phyloP scores from a whole-genome alignment of 1,284 basidiomycete genomes.

The Lentinula novae-zelandiae region DNA sequence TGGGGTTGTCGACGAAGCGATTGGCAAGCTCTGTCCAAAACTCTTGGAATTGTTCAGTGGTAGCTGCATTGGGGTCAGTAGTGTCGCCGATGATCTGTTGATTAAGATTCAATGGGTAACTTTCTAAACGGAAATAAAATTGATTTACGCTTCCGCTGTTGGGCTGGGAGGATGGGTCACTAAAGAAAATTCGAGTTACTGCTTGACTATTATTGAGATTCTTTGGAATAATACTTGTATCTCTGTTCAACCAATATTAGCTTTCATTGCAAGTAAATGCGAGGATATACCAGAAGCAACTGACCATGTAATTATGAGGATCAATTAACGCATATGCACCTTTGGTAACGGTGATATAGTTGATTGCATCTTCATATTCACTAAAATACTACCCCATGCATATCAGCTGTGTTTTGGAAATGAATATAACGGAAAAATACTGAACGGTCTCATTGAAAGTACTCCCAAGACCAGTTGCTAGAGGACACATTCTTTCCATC shows the following conservation, averaged over 20 bases:
- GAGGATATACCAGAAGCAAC: not conserved
- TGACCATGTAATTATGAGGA: slow-evolving; percentile 45
- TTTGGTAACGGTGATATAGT: slow-evolving; percentile 38
- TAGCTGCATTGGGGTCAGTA: slow-evolving; percentile 39
- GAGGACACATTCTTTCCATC: slow-evolving; percentile 44
- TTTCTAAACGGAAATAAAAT: not conserved
- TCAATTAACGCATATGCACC: slow-evolving; percentile 41
- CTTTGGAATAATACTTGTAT: slow-evolving; percentile 31
- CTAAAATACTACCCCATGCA: slow-evolving; percentile 32
- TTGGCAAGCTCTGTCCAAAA: slow-evolving; percentile 36
- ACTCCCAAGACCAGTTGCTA: slow-evolving; percentile 36
- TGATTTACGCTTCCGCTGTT: slow-evolving; percentile 38
- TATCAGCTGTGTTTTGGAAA: not conserved
- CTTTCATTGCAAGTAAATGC: not conserved
- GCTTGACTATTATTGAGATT: not conserved
- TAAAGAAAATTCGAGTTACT: slow-evolving; percentile 14
- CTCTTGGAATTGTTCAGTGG: slow-evolving; percentile 33
- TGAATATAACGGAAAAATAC: slow-evolving; percentile 2
- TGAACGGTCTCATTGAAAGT: slow-evolving; percentile 42
- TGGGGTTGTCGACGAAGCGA: slow-evolving; percentile 32
- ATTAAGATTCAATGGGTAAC: not conserved
- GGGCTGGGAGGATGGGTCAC: slow-evolving; percentile 41
- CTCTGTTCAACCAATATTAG: slow-evolving; percentile 16
- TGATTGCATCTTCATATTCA: slow-evolving; percentile 39
- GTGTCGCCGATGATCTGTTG: slow-evolving; percentile 39